Percentiles rank a stretch among this genome's conserved stretches.
Conservation (phyloP, 2,329 filamentous ascomycete species). For the Macroventuria anomochaeta region DNA sequence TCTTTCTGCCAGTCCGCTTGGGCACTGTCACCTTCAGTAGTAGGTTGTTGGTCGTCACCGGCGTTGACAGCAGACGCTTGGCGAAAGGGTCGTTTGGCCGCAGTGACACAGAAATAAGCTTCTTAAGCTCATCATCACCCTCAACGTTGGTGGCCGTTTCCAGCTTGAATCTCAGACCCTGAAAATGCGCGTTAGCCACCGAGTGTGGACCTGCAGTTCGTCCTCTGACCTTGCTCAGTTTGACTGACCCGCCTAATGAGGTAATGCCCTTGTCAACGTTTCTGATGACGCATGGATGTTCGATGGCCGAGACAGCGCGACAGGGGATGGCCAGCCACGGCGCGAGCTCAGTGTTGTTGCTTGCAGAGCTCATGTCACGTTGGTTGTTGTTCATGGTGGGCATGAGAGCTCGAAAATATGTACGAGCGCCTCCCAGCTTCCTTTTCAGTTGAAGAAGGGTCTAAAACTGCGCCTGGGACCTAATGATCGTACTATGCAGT, state of each 20-base stretch:
- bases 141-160: slow-evolving; percentile 30
- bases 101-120: slow-evolving; percentile 72
- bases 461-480: not conserved
- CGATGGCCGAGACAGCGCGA: slow-evolving; percentile 64
- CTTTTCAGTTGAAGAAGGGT: slow-evolving; percentile 13
- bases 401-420: slow-evolving; percentile 1
- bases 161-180: slow-evolving; percentile 40
- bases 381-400: slow-evolving; percentile 21
- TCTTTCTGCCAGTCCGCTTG: slow-evolving; percentile 82
- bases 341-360: slow-evolving; percentile 20
- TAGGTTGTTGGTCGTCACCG: slow-evolving; percentile 78
- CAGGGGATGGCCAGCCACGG: slow-evolving; percentile 60
- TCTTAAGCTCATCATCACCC: slow-evolving; percentile 51
- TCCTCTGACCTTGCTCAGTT: slow-evolving; percentile 59
- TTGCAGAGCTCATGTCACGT: slow-evolving; percentile 7
- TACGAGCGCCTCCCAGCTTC: slow-evolving; percentile 8
- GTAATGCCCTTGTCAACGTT: slow-evolving; percentile 69
- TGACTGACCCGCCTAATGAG: slow-evolving; percentile 65
- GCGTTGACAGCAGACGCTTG: slow-evolving; percentile 78
- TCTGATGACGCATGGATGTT: slow-evolving; percentile 71
- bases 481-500: not conserved
- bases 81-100: slow-evolving; percentile 80
- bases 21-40: slow-evolving; percentile 87
- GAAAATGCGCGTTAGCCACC: slow-evolving; percentile 20
- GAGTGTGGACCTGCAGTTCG: slow-evolving; percentile 5